These are phyloP conservation scores for Kurtzmaniella cleridarum DNA, from an alignment of 805 yeast genomes.

Conservation along the genomic window DNA sequence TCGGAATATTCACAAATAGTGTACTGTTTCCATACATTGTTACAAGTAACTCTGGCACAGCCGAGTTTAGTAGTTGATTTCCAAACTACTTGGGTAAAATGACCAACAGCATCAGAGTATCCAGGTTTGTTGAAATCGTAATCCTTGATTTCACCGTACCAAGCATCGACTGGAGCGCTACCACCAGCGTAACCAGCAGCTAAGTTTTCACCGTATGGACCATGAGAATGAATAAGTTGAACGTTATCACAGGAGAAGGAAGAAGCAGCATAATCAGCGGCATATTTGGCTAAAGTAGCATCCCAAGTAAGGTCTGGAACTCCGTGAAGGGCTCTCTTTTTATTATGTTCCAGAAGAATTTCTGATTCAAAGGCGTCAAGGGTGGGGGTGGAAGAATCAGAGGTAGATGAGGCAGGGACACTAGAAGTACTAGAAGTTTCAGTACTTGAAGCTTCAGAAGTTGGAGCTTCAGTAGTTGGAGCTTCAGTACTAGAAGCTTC, in stretches of 20 bases:
- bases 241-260: conserved; percentile 53
- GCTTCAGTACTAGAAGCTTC: conserved; percentile 2
- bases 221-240: conserved; percentile 55
- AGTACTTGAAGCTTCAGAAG: conserved; percentile 6
- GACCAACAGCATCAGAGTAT: conserved; percentile 56
- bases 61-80: conserved; percentile 55
- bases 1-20: conserved; percentile 65
- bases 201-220: conserved; percentile 72
- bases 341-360: conserved; percentile 32
- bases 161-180: conserved; percentile 56
- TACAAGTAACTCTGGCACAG: conserved; percentile 53
- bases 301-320: conserved; percentile 30
- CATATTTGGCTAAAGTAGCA: conserved; percentile 26
- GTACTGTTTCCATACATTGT: conserved; percentile 49
- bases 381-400: conserved; percentile 10
- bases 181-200: conserved; percentile 63
- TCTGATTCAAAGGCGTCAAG: conserved; percentile 18
- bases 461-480: conserved; percentile 3
- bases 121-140: conserved; percentile 54
- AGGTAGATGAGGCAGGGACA: conserved; percentile 6
- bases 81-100: conserved; percentile 79
- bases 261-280: conserved; percentile 45
- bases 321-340: conserved; percentile 31
- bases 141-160: conserved; percentile 61
- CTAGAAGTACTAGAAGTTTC: conserved; percentile 6